Evolutionary conservation across 176 grass and related monocot genomes (phyloP).

Genomic region (Alloteropsis semialata): DNA sequence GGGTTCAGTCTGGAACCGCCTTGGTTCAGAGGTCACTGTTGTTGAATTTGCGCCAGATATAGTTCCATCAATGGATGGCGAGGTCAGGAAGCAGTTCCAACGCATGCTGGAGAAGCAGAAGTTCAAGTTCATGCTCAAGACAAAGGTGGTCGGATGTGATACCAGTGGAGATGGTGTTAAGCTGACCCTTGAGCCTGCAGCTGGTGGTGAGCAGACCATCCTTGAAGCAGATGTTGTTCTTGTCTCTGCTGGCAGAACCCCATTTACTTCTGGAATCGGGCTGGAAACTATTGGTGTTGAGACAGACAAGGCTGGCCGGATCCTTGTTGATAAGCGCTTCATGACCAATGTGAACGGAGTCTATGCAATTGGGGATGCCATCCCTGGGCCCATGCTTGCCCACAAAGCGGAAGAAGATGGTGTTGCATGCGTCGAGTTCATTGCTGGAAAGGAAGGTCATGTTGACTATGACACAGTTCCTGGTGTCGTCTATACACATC

Average conservation of each 20-base stretch:
- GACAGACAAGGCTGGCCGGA: constrained; percentile 83
- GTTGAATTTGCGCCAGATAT: constrained; percentile 96
- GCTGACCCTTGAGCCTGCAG: constrained; percentile 75
- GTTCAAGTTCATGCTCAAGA: constrained; percentile 99
- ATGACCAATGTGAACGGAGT: constrained; percentile 90
- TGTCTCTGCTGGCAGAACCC: constrained; percentile 79
- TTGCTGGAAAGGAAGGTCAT: constrained; percentile 95
- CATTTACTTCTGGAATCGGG: constrained; percentile 74
- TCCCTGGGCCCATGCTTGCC: constrained; percentile 99
- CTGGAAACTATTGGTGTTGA: constrained; percentile 79
- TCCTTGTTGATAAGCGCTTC: constrained; percentile 81
- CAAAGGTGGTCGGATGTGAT: constrained; percentile 86
- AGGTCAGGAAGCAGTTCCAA: constrained; percentile 95
- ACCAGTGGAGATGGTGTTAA: constrained; percentile 80
- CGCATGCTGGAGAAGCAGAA: constrained; percentile 99
- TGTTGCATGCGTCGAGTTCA: constrained; percentile 86
- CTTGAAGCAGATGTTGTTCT: constrained; percentile 95
- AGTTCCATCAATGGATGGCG: constrained; percentile 93
- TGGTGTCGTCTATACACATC: constrained; percentile 94
- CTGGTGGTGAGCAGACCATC: constrained; percentile 79
- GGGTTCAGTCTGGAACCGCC: constrained; percentile 97
- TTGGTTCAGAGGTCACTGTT: constrained; percentile 91
- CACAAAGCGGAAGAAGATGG: constrained; percentile 99
- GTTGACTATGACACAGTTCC: constrained; percentile 93
- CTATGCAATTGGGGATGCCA: constrained; percentile 88